Base-by-base conservation (phyloP, 2,329 filamentous ascomycete genomes). In the Fusarium marasasianum region DNA sequence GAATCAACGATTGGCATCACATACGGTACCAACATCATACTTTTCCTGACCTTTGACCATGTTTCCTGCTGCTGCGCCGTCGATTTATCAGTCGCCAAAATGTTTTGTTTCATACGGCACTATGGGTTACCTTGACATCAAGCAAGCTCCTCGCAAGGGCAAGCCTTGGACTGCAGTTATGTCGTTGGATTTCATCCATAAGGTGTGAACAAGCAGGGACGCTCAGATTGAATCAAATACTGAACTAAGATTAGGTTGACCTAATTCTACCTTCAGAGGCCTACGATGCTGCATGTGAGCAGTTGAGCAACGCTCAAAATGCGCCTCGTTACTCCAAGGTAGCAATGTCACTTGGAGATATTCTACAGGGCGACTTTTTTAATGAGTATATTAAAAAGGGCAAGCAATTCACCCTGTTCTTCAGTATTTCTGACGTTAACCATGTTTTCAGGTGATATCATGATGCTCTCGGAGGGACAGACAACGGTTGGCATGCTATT, bases 391-490 rank as follows among this genome's bases (percentile, higher is more conserved):
- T 98, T 75, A 97, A 97, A 81, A 88, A 87, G 68, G 93, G 93
- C 93, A 83, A 29, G 80, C 26, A 3, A 11, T 7, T 44, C 2
- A 7, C 48, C 3, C 9, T 18, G 22, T 26, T 24, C 3, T 9
- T 12, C 8, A 5, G 20, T 38, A 31, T 50, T 29, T 58, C 72
- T 62, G 40, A 68, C 22, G 38, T 26, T 54, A 31, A 58, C 26
- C 18, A 13, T 17, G 11, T 8, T 37, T 9, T 6, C 67, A 95
- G 94, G 94, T 10, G 91, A 94, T 79, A 85, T 97, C 55, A 82
- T 94, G 75, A 94, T 98, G 92, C 87, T 98, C 5, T 98, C 95
- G 0, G 90, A 95, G 81, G 95, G 94, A 18, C 88, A 88, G 38
- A 85, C 88, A 13, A 91, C 90, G 6, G 87, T 91, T 6, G 92